Conservation (phyloP, 306 rosid genomes). For the Trifolium subterraneum region DNA sequence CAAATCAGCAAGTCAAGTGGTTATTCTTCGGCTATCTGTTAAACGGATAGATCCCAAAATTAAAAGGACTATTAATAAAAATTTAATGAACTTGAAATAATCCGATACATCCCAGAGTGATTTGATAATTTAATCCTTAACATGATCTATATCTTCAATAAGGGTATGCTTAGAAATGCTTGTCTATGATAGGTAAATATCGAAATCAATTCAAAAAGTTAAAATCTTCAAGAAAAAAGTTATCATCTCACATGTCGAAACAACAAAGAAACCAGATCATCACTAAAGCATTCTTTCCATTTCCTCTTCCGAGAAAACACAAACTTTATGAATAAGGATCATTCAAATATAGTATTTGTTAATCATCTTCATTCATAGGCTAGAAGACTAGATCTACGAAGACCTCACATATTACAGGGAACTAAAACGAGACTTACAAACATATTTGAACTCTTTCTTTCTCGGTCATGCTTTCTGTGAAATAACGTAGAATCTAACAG, state of each 20-base stretch:
- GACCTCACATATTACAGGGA: no score
- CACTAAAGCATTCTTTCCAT: background rate
- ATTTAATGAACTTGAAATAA: slow-evolving; percentile 2
- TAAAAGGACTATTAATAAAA: background rate
- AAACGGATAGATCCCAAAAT: background rate
- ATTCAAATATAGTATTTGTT: background rate
- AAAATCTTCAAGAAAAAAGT: background rate
- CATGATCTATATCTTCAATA: no score
- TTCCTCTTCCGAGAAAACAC: background rate
- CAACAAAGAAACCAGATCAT: background rate
- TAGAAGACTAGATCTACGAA: background rate
- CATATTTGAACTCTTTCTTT: background rate
- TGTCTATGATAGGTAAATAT: no score
- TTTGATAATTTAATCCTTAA: no score
- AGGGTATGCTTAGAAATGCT: no score
- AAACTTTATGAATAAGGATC: background rate
- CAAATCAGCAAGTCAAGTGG: slow-evolving; percentile 52
- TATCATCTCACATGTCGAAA: no score
- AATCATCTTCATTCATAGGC: slow-evolving; percentile 8
- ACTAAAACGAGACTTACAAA: background rate
- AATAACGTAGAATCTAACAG: background rate
- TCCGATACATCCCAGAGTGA: no score
- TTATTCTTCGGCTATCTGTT: slow-evolving; percentile 1
- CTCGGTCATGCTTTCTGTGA: background rate
- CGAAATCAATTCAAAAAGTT: background rate